A percentile compares a stretch with the other conserved stretches of the same genome.
phyloP scores from a whole-genome alignment of 1,139 yeast species.

The Taiozyma sp. region DNA sequence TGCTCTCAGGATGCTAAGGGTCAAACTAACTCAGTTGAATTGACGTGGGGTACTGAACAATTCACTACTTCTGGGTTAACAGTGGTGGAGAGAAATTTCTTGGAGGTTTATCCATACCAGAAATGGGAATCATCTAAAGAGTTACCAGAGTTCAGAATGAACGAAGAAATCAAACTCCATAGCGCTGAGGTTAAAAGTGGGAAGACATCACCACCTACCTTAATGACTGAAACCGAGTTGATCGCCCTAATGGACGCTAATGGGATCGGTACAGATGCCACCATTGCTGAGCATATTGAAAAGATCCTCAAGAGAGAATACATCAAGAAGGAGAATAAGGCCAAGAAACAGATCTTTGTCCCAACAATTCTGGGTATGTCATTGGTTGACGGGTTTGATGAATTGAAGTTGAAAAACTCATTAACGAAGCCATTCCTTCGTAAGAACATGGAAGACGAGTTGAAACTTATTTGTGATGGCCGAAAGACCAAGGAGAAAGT shows the following conservation, averaged over 20 bases:
- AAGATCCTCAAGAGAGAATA: constrained; percentile 69
- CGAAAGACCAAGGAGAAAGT: constrained; percentile 48
- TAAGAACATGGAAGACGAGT: constrained; percentile 64
- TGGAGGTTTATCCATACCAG: constrained; percentile 75
- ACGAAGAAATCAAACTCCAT: constrained; percentile 50
- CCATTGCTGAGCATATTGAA: constrained; percentile 96
- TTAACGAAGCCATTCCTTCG: constrained; percentile 88
- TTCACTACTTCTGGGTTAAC: constrained; percentile 70
- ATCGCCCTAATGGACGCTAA: constrained; percentile 94
- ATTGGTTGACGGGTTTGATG: constrained; percentile 83
- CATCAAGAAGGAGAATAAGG: constrained; percentile 44
- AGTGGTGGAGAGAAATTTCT: constrained; percentile 68
- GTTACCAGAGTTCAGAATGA: constrained; percentile 60
- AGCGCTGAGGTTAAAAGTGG: constrained; percentile 67
- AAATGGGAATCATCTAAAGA: constrained; percentile 70
- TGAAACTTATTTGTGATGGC: constrained; percentile 71
- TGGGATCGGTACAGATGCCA: constrained; percentile 98
- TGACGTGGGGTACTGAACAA: constrained; percentile 75
- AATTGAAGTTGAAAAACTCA: constrained; percentile 69
- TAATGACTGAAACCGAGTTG: constrained; percentile 87
- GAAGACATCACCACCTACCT: constrained; percentile 72
- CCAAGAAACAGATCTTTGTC: constrained; percentile 42
- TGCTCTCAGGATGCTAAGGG: constrained; percentile 93
- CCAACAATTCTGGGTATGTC: constrained; percentile 89
- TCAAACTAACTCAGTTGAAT: constrained; percentile 51